Evolutionary conservation across 2,329 filamentous ascomycete genomes (phyloP), one percentile per base, ranked within the genome.

Genomic region (Aureobasidium melanogenum): DNA sequence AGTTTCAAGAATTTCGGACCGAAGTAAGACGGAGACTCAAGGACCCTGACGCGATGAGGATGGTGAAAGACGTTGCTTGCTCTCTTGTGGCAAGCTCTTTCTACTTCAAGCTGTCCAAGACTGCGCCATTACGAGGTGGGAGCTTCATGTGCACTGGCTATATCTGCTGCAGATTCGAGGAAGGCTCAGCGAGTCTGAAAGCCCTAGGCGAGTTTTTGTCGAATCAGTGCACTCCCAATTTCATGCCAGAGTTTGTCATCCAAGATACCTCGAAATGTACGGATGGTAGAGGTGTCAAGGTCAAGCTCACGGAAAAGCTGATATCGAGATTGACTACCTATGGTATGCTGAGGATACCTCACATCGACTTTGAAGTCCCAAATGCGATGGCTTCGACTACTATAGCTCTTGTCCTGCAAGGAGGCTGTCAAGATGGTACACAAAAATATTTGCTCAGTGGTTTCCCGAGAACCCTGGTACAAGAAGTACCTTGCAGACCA

Each of bases 21-120:
- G 70, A 69, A n/a, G 70, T 73, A 1, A 69, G 67, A 2, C 68
- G 68, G 46, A 59, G 67, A 26, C 57, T 74, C 28, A 63, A 67
- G 39, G 67, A 65, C 7, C 66, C 69, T 1, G 66, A 70, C 51
- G 64, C 69, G 43, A 62, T 70, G n/a, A 63, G 65, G 15, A 69
- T 70, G 30, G 64, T 72, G 26, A 66, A 65, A 4, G 69, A 69
- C 32, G 67, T 74, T 3, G 71, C 72, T 9, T 69, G 72, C 62
- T 64, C 70, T 48, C 67, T 75, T 7, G 67, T 75, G 1, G 71
- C 73, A 14, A 74, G 72, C 3, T 73, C 67, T 0, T 75, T 75
- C 66, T 75, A 74, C 62, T 70, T 74, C 28, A 70, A 74, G 30
- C 15, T 41, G 15, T n/a, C 6, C 15, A 26, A 43, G 14, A 26